Evolutionary conservation across 2,329 filamentous ascomycete genomes (phyloP), one percentile per base, ranked within the genome.

Genomic region (Aureobasidium uvarum): DNA sequence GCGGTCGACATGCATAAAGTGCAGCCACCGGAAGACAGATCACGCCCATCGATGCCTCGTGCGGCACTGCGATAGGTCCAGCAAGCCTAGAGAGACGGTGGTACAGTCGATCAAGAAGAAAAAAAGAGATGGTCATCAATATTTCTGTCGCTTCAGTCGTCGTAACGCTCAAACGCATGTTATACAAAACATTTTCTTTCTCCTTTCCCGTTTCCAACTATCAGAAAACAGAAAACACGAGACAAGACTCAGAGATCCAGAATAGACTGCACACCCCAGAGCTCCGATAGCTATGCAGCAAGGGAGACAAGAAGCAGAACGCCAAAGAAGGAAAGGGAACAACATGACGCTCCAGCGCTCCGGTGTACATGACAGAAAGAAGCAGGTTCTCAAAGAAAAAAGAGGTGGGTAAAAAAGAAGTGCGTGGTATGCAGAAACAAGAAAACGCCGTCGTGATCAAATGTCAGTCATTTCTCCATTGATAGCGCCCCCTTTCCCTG

Each of bases 371-470:
- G 38, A 58, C 23, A 28, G 20, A 2, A 28, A 43, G 45, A 43
- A 7, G 5, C 10, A n/a, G 36, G 46, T 16, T 31, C 18, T 43
- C 20, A 11, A 25, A 50, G 28, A 23, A 36, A 59, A 43, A 25
- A 58, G 38, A 43, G 16, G 11, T 33, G 58, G 20, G 46, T 36
- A 38, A 28, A 39, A 60, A 48, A 23, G 11, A 31, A 16, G 43
- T 45, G 54, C 28, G 54, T 31, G 31, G 50, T 52, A 52, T 52
- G 56, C 43, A 59, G 56, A 62, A 62, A 62, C 33, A 62, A 36
- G 39, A 51, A 51, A 62, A 62, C 58, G 58, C 58, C 58, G 25
- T 62, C 58, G 45, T 62, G 58, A 62, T 51, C 43, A 51, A 39
- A 62, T 62, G 58, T 50, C 58, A 31, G 58, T 62, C 58, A 41